phyloP scores from a whole-genome alignment of 139 green algal species.

The Tetradesmus obliquus region DNA sequence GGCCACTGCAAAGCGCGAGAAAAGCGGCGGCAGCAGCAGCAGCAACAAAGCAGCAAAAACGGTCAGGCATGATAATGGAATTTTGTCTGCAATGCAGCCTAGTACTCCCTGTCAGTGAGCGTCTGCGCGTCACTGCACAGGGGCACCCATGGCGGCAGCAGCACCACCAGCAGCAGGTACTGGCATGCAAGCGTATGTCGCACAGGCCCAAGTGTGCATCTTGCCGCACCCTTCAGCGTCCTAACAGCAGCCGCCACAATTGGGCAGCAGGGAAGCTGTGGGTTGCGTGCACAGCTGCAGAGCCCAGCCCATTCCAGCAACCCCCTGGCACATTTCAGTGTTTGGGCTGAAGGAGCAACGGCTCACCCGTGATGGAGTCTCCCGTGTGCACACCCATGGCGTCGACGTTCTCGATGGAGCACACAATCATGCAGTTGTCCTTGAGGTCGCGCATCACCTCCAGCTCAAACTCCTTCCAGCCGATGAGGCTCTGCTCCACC shows the following conservation, averaged over 20 bases:
- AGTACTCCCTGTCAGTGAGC: conserved; percentile 95
- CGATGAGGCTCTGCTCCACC: conserved; percentile 94
- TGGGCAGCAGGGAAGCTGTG: no score
- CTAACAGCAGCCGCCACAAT: no score
- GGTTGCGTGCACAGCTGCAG: no score
- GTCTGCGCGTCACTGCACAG: conserved; percentile 69
- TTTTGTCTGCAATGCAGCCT: conserved; percentile 50
- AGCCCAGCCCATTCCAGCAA: no score
- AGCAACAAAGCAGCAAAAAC: background rate
- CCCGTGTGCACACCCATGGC: conserved; percentile 99
- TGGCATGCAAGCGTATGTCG: background rate
- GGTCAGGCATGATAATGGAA: no score
- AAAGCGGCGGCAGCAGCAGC: background rate
- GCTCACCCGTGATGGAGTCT: conserved; percentile 74
- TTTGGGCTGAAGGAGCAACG: no score
- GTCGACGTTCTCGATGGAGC: conserved; percentile 99
- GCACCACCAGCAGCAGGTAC: background rate
- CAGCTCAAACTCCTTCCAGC: conserved; percentile 98
- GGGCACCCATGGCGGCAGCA: background rate
- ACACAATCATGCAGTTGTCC: conserved; percentile 99
- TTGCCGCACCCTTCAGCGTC: no score
- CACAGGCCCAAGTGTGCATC: background rate
- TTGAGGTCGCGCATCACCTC: conserved; percentile 99
- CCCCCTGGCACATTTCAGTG: no score
- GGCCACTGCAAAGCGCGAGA: conserved; percentile 25